Evolutionary conservation across 345 rosid species (phyloP), one percentile per base, ranked within the genome.

Genomic region (Salix koriyanagi): DNA sequence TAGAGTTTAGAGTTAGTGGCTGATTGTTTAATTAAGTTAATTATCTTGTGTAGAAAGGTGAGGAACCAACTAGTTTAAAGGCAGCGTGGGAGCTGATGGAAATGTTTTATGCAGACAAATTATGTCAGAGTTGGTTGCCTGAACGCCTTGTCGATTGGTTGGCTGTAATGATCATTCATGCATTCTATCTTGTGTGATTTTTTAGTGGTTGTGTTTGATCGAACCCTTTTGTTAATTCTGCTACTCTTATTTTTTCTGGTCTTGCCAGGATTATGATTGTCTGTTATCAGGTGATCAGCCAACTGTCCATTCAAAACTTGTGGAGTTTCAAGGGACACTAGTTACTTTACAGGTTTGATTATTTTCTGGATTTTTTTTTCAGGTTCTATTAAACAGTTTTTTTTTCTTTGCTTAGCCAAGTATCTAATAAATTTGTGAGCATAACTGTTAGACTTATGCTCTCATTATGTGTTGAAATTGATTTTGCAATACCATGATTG

Each of bases 1-100:
- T 52, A 5, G 15, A 15, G 4, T 11, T 37, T 16, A 15, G 2
- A 7, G 12, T 23, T 50, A 30, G 14, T 61, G 32, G 11, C 8
- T 58, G 54, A 36, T 23, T 56, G 15, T 69, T 15, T 74, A 11
- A 72, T 39, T 46, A 18, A 58, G 19, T 19, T 11, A 37, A 60
- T 8, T 7, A 6, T 30, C 69, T 72, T 21, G 42, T 83, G 80
- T 73, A 93, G 97, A 85, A 78, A 80, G 80, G 67, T 72, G 90
- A 84, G 71, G 85, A 86, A 77, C 90, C 95, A 42, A 90, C 87
- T 13, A 80, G 83, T 81, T 87, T 93, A 78, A 93, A 89, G 85
- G 99, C 97, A 77, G 99, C 97, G 4, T 96, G 99, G 99, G 95
- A 92, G 87, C 84, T 96, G 85, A 87, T 96, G 94, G 98, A 96